These are phyloP conservation scores for Castanea sativa DNA, from an alignment of 306 rosid genomes.

Conservation along the genomic window DNA sequence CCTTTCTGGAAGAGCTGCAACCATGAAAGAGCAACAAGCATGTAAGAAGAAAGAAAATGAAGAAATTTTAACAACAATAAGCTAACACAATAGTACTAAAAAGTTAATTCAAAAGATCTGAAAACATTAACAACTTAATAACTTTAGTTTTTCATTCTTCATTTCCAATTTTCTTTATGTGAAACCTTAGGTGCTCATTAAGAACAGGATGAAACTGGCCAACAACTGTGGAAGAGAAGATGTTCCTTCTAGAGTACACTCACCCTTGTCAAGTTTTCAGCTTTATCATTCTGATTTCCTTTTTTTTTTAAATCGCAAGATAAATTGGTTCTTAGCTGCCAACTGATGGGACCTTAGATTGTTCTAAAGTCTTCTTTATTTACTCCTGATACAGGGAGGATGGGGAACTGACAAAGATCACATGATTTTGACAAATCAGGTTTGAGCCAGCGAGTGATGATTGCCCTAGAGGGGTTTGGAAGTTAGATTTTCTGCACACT, in stretches of 20 bases:
- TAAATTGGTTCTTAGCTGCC: background rate
- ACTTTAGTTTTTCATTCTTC: background rate
- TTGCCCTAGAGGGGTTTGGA: no score
- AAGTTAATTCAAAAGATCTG: background rate
- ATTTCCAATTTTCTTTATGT: background rate
- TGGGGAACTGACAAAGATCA: no score
- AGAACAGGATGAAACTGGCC: background rate
- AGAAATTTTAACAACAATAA: background rate
- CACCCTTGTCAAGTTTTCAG: background rate
- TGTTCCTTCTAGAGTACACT: background rate
- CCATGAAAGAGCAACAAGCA: constrained; percentile 18
- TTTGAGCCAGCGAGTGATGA: no score
- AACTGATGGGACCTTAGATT: background rate
- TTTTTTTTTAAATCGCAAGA: background rate
- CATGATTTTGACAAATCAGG: no score
- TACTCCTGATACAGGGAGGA: no score
- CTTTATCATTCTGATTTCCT: background rate
- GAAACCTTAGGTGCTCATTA: background rate
- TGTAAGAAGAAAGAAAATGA: background rate
- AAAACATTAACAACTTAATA: background rate
- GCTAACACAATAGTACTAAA: background rate
- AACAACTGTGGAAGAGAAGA: background rate
- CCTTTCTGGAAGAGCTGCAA: constrained; percentile 77
- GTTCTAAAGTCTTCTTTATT: no score
- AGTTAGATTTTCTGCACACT: no score